phyloP scores from a whole-genome alignment of 345 rosid species.

The Euphorbia lathyris region DNA sequence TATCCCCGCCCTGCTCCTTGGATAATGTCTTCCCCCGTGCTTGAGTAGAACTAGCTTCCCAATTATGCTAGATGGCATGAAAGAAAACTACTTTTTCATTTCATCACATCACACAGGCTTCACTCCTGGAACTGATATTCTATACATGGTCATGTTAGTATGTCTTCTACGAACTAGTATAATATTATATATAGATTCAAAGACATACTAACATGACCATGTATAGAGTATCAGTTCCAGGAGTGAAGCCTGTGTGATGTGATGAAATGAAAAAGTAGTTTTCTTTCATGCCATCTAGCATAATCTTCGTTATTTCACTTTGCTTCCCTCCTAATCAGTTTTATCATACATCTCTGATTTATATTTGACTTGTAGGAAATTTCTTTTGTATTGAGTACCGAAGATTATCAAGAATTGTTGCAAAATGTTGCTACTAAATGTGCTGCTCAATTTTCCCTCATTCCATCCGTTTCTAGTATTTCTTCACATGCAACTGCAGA shows the following conservation, averaged over 20 bases:
- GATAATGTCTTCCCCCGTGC: no score
- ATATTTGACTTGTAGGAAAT: constrained; percentile 50
- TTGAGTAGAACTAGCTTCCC: no score
- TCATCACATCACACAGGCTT: no score
- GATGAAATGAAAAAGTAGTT: not conserved
- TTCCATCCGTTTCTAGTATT: constrained; percentile 50
- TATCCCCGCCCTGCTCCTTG: no score
- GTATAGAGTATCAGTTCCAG: not conserved
- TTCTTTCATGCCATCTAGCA: constrained; percentile 10
- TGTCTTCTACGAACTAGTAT: not conserved
- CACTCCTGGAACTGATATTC: no score
- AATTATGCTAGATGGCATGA: no score
- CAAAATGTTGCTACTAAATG: constrained; percentile 64
- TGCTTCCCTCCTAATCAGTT: not conserved
- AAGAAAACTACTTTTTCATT: no score
- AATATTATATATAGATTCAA: not conserved
- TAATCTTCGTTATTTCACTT: not conserved
- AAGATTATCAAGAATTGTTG: constrained; percentile 65
- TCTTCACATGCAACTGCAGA: constrained; percentile 27
- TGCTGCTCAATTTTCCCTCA: constrained; percentile 59
- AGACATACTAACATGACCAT: not conserved
- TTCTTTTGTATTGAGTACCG: constrained; percentile 70
- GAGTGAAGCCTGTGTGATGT: not conserved
- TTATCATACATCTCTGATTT: constrained; percentile 8
- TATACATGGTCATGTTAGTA: no score